A percentile compares a stretch with the other conserved stretches of the same genome.
These are phyloP conservation scores for Kuraishia floccosa DNA, from an alignment of 805 yeast genomes.

Conservation along the genomic window DNA sequence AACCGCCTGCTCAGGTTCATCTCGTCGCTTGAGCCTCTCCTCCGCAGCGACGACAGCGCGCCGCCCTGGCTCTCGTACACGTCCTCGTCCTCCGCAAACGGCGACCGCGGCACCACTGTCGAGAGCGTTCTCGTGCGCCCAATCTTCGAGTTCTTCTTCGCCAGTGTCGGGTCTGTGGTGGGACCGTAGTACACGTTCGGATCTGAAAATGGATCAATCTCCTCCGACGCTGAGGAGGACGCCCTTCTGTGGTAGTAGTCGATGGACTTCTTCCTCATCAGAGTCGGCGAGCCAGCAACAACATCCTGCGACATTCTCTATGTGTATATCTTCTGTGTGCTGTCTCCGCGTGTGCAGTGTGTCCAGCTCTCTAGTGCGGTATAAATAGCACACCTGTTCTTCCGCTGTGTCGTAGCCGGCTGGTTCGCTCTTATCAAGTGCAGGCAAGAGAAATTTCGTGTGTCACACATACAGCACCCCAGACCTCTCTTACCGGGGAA, in stretches of 20 bases:
- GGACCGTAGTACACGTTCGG: slow-evolving; percentile 67
- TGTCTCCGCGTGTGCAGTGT: no score
- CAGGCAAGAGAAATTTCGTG: no score
- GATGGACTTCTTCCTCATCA: neutral
- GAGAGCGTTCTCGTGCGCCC: slow-evolving; percentile 47
- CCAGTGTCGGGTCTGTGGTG: slow-evolving; percentile 39
- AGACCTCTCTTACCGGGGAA: no score
- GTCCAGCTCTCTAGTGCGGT: no score
- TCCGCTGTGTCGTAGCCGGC: no score
- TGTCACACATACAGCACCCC: no score
- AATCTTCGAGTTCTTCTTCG: slow-evolving; percentile 24
- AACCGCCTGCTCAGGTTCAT: slow-evolving; percentile 33
- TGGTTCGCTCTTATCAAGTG: no score
- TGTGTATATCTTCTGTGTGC: no score
- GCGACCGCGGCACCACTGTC: slow-evolving; percentile 16
- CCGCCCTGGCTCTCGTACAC: slow-evolving; percentile 2
- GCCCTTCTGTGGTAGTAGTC: slow-evolving; percentile 8
- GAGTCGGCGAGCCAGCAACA: no score
- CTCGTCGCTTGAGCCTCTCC: slow-evolving; percentile 48
- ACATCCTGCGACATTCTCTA: no score
- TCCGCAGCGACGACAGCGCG: slow-evolving; percentile 9
- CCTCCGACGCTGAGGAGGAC: slow-evolving; percentile 30
- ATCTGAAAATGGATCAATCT: slow-evolving; percentile 54
- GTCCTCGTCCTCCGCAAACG: neutral
- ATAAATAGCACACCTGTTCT: no score